Base-by-base conservation (phyloP, 176 grass and related monocot species). In the Otatea glauca region DNA sequence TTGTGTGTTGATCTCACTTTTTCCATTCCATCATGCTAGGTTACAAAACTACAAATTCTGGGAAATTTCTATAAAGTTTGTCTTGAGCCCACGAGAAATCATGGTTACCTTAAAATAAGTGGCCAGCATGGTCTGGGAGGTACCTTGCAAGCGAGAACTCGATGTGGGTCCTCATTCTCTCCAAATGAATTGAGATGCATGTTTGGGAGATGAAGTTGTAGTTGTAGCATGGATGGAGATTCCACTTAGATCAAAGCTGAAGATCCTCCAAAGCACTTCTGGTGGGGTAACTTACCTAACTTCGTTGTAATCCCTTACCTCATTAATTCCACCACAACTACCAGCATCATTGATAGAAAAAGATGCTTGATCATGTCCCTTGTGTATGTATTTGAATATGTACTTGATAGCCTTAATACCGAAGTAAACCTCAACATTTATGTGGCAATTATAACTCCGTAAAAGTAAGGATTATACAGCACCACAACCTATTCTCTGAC, bases 311-410 rank as follows among this genome's bases (percentile, higher is more conserved):
- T 60, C n/a, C 3, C 2, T 23, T 7, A 60, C 20, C 21, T 60
- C n/a, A 24, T 60, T 60, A 9, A 23, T 3, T 2, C 8, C n/a
- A 24, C 21, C 56, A 24, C 10, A 24, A 10, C 21, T 23, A 60
- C 20, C 21, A 9, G 3, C 21, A 60, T 17, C 0, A 6, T 45
- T 45, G 3, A 60, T 10, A 23, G 56, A 5, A 60, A 60, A 3
- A 24, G 6, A 60, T 7, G 56, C 21, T 24, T 4, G 6, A 24
- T 24, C 56, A 24, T 60, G 56, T 1, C 56, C 56, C 68, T 42
- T 85, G 13, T 85, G 58, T 23, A 77, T 35, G 23, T 77, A 85
- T 53, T 77, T 85, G 43, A 49, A 68, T 2, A 85, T 17, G 14
- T 85, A 85, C 43, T 85, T 77, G 37, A 38, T 38, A 38, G 37